These are phyloP conservation scores for Tolypocladium amazonense DNA, from an alignment of 2,329 filamentous ascomycete species.

Conservation along the genomic window DNA sequence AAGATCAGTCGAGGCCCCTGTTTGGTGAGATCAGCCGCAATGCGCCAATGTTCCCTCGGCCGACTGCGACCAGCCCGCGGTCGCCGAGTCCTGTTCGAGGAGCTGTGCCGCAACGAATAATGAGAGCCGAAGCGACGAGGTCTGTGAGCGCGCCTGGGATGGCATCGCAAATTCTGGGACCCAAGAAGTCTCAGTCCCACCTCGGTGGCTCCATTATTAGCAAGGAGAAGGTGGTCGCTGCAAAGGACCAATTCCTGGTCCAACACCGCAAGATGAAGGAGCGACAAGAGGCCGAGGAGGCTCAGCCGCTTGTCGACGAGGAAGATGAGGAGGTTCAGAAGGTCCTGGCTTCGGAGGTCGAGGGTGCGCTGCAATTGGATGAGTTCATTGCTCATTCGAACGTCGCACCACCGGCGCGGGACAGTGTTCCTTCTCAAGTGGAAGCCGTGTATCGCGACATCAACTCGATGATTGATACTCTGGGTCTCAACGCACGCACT, in stretches of 20 bases:
- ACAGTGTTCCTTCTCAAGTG: constrained; percentile 51
- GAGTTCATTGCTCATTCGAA: constrained; percentile 57
- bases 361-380: constrained; percentile 52
- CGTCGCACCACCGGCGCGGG: constrained; percentile 38
- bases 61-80: constrained; percentile 48
- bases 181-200: constrained; percentile 25
- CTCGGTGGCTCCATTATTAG: constrained; percentile 27
- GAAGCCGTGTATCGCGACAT: constrained; percentile 68
- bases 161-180: constrained; percentile 41
- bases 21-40: constrained; percentile 45
- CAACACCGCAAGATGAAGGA: constrained; percentile 42
- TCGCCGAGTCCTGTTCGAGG: constrained; percentile 63
- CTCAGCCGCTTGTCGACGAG: constrained; percentile 50
- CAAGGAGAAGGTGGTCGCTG: constrained; percentile 20
- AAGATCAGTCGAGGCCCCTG: constrained; percentile 31
- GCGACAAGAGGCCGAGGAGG: constrained; percentile 46
- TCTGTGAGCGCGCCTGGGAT: constrained; percentile 52
- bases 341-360: constrained; percentile 48
- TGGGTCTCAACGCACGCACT: constrained; percentile 71
- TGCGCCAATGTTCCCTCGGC: constrained; percentile 43
- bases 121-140: constrained; percentile 38
- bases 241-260: constrained; percentile 35
- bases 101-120: constrained; percentile 39
- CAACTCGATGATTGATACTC: constrained; percentile 87
- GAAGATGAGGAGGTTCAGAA: constrained; percentile 59